These are phyloP conservation scores for Erodium texanum DNA, from an alignment of 441 rosid species.

Conservation along the genomic window DNA sequence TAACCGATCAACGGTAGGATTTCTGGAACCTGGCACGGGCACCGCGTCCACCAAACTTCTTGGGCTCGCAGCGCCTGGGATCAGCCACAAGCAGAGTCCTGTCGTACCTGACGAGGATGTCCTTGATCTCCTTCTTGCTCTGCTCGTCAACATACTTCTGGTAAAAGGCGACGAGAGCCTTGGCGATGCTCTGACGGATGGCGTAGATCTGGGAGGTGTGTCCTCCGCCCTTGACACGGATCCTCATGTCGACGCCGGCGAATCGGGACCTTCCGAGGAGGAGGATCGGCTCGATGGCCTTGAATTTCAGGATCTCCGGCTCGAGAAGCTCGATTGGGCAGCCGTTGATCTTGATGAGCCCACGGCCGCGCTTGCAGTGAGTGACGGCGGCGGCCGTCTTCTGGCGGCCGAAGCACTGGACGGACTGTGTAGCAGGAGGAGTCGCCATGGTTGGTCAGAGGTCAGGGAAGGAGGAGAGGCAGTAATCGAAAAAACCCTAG, in stretches of 20 bases:
- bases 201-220: slow-evolving; percentile 79
- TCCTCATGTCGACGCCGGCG: slow-evolving; percentile 63
- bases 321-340: slow-evolving; percentile 55
- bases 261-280: slow-evolving; percentile 55
- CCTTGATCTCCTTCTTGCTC: slow-evolving; percentile 65
- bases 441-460: slow-evolving; percentile 11
- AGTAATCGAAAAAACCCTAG: not conserved
- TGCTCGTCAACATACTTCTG: slow-evolving; percentile 72
- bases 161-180: slow-evolving; percentile 58
- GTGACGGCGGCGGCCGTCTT: slow-evolving; percentile 58
- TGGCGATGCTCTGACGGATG: slow-evolving; percentile 66
- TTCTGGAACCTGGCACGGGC: slow-evolving; percentile 89
- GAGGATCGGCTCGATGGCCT: slow-evolving; percentile 54
- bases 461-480: not conserved
- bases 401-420: slow-evolving; percentile 66
- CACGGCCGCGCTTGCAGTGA: slow-evolving; percentile 27
- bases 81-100: slow-evolving; percentile 67
- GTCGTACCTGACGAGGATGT: slow-evolving; percentile 48
- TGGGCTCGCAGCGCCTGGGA: slow-evolving; percentile 71
- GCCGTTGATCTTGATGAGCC: slow-evolving; percentile 64
- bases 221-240: slow-evolving; percentile 63
- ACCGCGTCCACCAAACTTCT: slow-evolving; percentile 77
- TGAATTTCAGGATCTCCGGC: slow-evolving; percentile 66
- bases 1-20: slow-evolving; percentile 47
- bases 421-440: slow-evolving; percentile 24